Evolutionary conservation across 441 rosid genomes (phyloP), one percentile per base, ranked within the genome.

Genomic region (Flueggea neowawraea): DNA sequence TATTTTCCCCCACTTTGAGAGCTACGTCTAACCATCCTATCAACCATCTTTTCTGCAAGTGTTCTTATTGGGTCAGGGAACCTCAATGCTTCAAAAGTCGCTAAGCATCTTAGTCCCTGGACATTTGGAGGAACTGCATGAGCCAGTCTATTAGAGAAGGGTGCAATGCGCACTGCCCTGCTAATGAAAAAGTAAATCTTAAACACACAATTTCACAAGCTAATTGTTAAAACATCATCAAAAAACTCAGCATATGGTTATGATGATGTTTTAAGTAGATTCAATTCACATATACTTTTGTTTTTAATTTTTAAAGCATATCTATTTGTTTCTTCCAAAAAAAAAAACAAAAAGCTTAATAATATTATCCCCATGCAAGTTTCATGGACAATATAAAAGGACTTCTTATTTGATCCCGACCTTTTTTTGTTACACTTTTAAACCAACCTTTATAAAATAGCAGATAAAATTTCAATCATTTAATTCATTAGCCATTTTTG

Each of bases 121-220:
- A 89, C 69, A 58, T 77, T 45, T 52, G 96, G 77, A 52, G 98
- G 90, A 72, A 84, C 97, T 54, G 84, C 90, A 64, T 80, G 86
- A 61, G 99, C 96, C 79, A 95, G 74, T 78, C 98, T 91, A 72
- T 91, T 89, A 69, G 95, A 89, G 77, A 95, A 95, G 45, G 99
- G 99, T 22, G 98, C 98, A 76, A 91, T 88, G 16, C 99, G 92
- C 36, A 89, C 97, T 67, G 96, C 96, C 80, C 99, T 91, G 88
- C 63, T 73, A 68, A 58, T 52, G 62, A 74, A 68, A 13, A 17
- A 58, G 22, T 6, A 28, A 60, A 65, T 55, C n/a, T 54, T 45
- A 53, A 10, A 31, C 11, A 54, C 31, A 28, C 44, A 59, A 22
- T 36, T 58, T 57, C 6, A 48, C 51, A 13, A 9, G n/a, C 50